phyloP scores from a whole-genome alignment of 495 filamentous ascomycete genomes.

The Penicillium alfredii region DNA sequence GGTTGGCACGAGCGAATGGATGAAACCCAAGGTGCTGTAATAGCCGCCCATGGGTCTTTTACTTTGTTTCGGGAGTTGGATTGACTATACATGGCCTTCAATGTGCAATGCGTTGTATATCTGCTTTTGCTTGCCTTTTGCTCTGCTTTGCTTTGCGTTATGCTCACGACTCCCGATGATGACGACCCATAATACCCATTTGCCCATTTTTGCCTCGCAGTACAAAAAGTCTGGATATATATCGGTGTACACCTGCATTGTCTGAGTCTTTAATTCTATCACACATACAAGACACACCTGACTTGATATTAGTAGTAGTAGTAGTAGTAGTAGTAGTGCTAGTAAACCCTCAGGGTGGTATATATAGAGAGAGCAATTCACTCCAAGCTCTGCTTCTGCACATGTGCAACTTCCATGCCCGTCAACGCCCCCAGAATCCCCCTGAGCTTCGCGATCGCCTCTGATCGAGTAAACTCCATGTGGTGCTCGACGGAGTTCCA shows the following conservation, averaged over 20 bases:
- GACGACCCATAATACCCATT: constrained; percentile 25
- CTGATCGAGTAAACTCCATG: constrained; percentile 31
- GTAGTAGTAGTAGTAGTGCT: too few relatives aligned
- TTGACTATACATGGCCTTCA: not conserved
- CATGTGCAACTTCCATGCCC: constrained; percentile 41
- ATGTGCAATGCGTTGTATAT: not conserved
- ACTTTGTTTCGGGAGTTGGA: constrained; percentile 2
- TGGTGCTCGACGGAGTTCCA: constrained; percentile 46
- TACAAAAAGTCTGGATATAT: not conserved
- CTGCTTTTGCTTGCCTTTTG: too few relatives aligned
- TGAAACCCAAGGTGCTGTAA: constrained; percentile 67
- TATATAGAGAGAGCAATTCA: too few relatives aligned
- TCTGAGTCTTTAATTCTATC: not conserved
- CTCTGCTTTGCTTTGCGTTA: too few relatives aligned
- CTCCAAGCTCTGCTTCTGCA: constrained; percentile 14
- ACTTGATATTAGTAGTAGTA: too few relatives aligned
- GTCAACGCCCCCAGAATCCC: constrained; percentile 24
- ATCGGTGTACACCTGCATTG: not conserved
- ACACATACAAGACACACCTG: too few relatives aligned
- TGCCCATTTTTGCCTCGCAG: constrained; percentile 9
- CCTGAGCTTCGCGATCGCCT: constrained; percentile 32
- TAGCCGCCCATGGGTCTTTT: constrained; percentile 1
- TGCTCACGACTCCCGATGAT: constrained; percentile 18
- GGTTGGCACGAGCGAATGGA: constrained; percentile 86
- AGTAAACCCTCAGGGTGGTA: too few relatives aligned